Percentiles rank a stretch among this genome's conserved stretches.
Conservation (phyloP, 164 flowering plant species). For the Aristolochia fimbriata region DNA sequence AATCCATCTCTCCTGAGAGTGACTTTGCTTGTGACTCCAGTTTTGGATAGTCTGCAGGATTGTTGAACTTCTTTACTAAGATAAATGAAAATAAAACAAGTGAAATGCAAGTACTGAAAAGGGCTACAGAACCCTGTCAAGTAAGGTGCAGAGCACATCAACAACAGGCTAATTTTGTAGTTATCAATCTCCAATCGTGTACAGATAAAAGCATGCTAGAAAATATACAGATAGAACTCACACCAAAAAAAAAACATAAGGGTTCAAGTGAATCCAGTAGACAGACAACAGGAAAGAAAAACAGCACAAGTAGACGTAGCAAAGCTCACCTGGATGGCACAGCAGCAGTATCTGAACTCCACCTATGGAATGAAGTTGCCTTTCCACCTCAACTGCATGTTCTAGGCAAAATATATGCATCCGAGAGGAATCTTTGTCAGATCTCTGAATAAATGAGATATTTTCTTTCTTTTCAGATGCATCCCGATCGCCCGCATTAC, state of each 20-base stretch:
- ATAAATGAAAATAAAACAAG: too few species aligned
- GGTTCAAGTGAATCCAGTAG: too few species aligned
- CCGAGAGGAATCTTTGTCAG: constrained; percentile 65
- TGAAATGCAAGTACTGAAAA: too few species aligned
- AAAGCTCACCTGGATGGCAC: constrained; percentile 75
- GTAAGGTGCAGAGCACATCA: too few species aligned
- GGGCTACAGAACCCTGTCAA: too few species aligned
- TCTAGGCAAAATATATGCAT: constrained; percentile 92
- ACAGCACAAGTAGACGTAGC: not conserved
- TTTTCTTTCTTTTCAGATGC: constrained; percentile 17
- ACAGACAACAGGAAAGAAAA: not conserved
- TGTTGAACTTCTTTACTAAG: too few species aligned
- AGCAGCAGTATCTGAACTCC: constrained; percentile 67
- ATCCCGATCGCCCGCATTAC: constrained; percentile 10
- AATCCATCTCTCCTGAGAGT: constrained; percentile 61
- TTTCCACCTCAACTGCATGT: constrained; percentile 84
- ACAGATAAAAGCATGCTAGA: too few species aligned
- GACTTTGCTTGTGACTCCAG: constrained; percentile 66
- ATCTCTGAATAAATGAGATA: constrained; percentile 22
- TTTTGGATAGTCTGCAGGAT: constrained; percentile 70
- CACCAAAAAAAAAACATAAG: too few species aligned
- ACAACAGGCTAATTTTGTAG: too few species aligned
- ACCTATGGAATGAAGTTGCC: constrained; percentile 68
- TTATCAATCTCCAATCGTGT: too few species aligned
- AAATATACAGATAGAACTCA: too few species aligned